Conservation (phyloP, 495 filamentous ascomycete species). For the Podospora fimiseda region DNA sequence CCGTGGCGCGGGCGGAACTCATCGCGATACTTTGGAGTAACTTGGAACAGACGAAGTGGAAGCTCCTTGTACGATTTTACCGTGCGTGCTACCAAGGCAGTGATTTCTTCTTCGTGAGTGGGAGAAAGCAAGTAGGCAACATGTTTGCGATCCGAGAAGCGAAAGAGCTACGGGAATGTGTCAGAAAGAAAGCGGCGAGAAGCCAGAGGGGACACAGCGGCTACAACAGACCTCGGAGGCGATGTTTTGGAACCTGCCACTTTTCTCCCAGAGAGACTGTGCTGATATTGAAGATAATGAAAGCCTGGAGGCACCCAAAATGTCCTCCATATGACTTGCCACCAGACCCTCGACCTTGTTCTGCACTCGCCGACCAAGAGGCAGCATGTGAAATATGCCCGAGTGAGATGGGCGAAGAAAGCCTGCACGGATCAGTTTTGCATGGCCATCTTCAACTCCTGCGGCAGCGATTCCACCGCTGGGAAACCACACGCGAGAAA, state of each 20-base stretch:
- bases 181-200: slow-evolving; percentile 13
- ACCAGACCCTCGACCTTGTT: slow-evolving; percentile 80
- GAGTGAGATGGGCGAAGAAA: slow-evolving; percentile 82
- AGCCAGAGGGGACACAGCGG: not conserved
- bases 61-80: slow-evolving; percentile 83
- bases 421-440: slow-evolving; percentile 68
- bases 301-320: slow-evolving; percentile 80
- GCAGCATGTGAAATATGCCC: slow-evolving; percentile 89
- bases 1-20: slow-evolving; percentile 84
- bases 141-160: slow-evolving; percentile 72
- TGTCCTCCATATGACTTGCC: slow-evolving; percentile 77
- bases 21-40: slow-evolving; percentile 90
- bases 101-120: slow-evolving; percentile 97
- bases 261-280: slow-evolving; percentile 72
- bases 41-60: slow-evolving; percentile 85
- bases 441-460: slow-evolving; percentile 59
- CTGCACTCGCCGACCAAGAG: slow-evolving; percentile 82
- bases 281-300: slow-evolving; percentile 84
- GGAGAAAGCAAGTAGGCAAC: slow-evolving; percentile 73
- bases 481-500: slow-evolving; percentile 72
- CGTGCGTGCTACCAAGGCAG: slow-evolving; percentile 62
- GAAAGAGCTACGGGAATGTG: slow-evolving; percentile 58
- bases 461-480: slow-evolving; percentile 58
- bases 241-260: slow-evolving; percentile 33
- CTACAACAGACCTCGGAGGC: slow-evolving; percentile 35